A percentile compares a stretch with the other conserved stretches of the same genome.
phyloP scores from a whole-genome alignment of 2,329 filamentous ascomycete genomes.

The Colletotrichum filicis region DNA sequence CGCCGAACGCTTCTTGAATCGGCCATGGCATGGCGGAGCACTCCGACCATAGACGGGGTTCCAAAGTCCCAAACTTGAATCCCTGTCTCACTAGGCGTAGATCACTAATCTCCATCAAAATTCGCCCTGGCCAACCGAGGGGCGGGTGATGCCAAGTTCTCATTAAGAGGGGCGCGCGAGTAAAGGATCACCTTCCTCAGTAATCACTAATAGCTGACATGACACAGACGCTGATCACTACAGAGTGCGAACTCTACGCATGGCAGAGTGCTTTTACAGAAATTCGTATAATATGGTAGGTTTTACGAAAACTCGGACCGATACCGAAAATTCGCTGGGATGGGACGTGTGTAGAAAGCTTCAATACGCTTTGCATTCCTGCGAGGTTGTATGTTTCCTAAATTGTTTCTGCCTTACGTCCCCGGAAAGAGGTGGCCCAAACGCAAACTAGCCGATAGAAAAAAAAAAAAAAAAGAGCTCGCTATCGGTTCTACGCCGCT shows the following conservation, averaged over 20 bases:
- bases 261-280: not conserved
- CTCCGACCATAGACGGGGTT: not conserved
- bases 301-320: conserved; percentile 7
- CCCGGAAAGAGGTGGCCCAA: not conserved
- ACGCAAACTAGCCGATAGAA: not conserved
- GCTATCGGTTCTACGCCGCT: not conserved
- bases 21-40: not conserved
- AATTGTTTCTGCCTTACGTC: not conserved
- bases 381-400: not conserved
- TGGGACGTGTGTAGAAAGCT: not conserved
- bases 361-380: not conserved
- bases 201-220: not conserved
- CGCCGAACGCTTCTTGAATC: not conserved
- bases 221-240: conserved; percentile 10
- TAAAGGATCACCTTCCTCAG: not conserved
- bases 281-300: not conserved
- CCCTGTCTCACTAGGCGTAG: conserved; percentile 1
- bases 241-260: not conserved
- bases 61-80: not conserved
- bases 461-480: not conserved
- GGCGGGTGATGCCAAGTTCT: not conserved
- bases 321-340: not conserved
- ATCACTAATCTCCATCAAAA: not conserved
- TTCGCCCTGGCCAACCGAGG: not conserved
- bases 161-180: not conserved